Percentiles rank a stretch among this genome's conserved stretches.
These are phyloP conservation scores for Ochetophila trinervis DNA, from an alignment of 306 rosid genomes.

Conservation along the genomic window DNA sequence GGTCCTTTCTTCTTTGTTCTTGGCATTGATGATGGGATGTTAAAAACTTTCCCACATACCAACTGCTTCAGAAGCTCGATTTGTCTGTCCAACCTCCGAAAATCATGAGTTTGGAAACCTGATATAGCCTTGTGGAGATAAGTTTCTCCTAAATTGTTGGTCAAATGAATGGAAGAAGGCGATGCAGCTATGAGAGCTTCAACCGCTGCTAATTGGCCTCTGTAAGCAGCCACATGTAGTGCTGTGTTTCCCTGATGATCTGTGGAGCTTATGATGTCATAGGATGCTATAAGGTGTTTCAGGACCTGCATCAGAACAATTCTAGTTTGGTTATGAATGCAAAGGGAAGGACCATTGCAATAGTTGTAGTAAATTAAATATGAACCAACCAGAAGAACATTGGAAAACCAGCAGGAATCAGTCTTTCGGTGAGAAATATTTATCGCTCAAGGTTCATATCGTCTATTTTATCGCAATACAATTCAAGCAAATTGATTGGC, in stretches of 20 bases:
- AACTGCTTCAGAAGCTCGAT: constrained; percentile 70
- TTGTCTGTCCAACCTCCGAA: constrained; percentile 78
- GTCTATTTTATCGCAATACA: no score
- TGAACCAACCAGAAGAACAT: neutral
- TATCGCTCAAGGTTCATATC: no score
- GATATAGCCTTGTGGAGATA: constrained; percentile 88
- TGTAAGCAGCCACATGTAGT: constrained; percentile 77
- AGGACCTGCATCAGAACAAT: constrained; percentile 59
- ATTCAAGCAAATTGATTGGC: no score
- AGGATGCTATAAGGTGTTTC: constrained; percentile 53
- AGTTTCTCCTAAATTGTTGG: constrained; percentile 73
- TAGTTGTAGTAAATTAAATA: neutral
- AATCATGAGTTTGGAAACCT: constrained; percentile 73
- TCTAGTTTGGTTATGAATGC: neutral
- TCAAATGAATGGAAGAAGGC: constrained; percentile 47
- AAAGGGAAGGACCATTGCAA: neutral
- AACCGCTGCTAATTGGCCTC: constrained; percentile 77
- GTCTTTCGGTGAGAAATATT: neutral
- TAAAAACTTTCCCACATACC: constrained; percentile 43
- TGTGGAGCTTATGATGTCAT: constrained; percentile 56
- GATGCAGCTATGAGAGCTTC: constrained; percentile 65
- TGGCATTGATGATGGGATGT: constrained; percentile 56
- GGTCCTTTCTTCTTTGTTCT: constrained; percentile 69
- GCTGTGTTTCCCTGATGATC: constrained; percentile 87
- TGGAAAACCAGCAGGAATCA: neutral